Base-by-base conservation (phyloP, 352 stramenopile species). In the Phytopythium ostracodes region DNA sequence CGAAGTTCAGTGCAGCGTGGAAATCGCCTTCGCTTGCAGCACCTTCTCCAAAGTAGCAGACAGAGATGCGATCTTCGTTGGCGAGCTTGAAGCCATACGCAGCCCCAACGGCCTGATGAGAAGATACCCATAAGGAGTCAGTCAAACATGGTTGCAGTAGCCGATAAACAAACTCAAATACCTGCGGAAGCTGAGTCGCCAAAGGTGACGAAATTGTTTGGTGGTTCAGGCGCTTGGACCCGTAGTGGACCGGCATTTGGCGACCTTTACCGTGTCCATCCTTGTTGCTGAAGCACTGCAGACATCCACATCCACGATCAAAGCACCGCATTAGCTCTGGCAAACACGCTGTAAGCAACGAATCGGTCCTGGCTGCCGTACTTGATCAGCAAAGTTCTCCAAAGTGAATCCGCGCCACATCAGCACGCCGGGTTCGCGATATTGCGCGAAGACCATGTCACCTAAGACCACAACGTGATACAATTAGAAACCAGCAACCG, bases 211-310 rank as follows among this genome's bases (percentile, higher is more conserved):
- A 98, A 36, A 99, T 98, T 0, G 97, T 99, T 43, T 99, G 96
- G 64, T 98, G 98, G 72, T 99, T 98, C 22, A 99, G 77, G 33
- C 87, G 79, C 57, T 86, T 87, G 14, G 87, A 98, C 31, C 97
- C 97, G 69, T 99, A 99, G 81, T 99, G 98, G 49, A 99, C 88
- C 6, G 98, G 98, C 96, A 99, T 99, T 74, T 99, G 96, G 29
- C 97, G 81, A 18, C 96, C 97, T 64, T 98, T 98, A 59, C 89
- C 97, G 56, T 98, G 81, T 64, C 98, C 97, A n/a, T 92, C 82
- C 51, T 84, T 73, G 79, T 99, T 99, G 63, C 90, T 96, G 65
- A 98, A 99, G 65, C 96, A 99, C 73, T 87, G 54, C 8, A 47
- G 49, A 18, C 18, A 43, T 29, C 7, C 20, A n/a, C 7, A 62